Evolutionary conservation across 768 basidiomycete genomes (phyloP).

Genomic region (Fistulinella prunicolor): DNA sequence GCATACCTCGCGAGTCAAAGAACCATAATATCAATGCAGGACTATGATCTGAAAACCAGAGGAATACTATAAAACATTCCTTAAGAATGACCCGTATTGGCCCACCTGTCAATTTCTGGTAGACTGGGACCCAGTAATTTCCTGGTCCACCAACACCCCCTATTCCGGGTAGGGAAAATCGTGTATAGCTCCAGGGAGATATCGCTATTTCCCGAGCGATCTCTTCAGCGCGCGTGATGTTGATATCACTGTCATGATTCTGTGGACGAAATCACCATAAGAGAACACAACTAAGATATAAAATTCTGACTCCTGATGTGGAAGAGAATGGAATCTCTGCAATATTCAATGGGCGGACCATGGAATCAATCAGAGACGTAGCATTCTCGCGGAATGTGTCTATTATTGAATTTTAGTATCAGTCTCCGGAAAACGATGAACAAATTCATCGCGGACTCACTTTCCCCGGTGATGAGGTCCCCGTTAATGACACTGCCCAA

Average conservation of each 20-base stretch:
- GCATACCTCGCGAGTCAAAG: constrained; percentile 68
- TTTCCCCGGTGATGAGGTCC: constrained; percentile 71
- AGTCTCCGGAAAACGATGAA: background rate
- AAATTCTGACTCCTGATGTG: constrained; percentile 57
- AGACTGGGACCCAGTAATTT: constrained; percentile 79
- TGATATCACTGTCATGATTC: constrained; percentile 74
- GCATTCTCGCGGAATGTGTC: constrained; percentile 68
- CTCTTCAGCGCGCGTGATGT: constrained; percentile 69
- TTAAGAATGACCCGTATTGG: background rate
- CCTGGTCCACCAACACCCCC: constrained; percentile 63
- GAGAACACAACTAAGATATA: background rate
- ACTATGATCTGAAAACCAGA: constrained; percentile 26
- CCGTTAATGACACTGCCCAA: constrained; percentile 61
- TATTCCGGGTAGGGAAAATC: constrained; percentile 54
- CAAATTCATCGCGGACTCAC: constrained; percentile 31
- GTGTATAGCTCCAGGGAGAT: constrained; percentile 60
- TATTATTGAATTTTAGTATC: constrained; percentile 20
- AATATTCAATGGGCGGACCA: constrained; percentile 58
- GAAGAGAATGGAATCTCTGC: constrained; percentile 63
- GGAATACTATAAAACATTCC: background rate
- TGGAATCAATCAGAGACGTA: constrained; percentile 60
- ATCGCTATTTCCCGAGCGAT: constrained; percentile 58
- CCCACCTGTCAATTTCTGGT: constrained; percentile 34
- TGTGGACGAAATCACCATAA: constrained; percentile 21
- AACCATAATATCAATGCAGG: constrained; percentile 67